These are phyloP conservation scores for Tulasnella sp. DNA, from an alignment of 768 basidiomycete species.

Conservation along the genomic window DNA sequence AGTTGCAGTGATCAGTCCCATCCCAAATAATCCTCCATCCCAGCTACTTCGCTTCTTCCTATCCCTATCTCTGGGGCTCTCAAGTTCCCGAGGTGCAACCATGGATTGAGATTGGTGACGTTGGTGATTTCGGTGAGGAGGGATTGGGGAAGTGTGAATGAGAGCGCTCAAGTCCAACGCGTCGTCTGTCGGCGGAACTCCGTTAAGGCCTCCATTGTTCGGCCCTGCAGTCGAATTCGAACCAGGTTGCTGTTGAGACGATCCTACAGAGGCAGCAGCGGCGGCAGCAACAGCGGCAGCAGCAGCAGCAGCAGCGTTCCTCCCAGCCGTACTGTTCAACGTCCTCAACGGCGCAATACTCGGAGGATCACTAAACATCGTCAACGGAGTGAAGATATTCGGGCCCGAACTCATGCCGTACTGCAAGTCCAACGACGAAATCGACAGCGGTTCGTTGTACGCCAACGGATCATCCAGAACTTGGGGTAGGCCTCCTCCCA, in stretches of 20 bases:
- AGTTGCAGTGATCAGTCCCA: background rate
- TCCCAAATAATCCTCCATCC: constrained; percentile 7
- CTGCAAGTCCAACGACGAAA: constrained; percentile 17
- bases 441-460: constrained; percentile 15
- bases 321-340: background rate
- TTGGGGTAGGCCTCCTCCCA: background rate
- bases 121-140: constrained; percentile 7
- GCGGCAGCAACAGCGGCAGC: too few relatives aligned
- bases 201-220: background rate
- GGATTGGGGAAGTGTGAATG: constrained; percentile 15
- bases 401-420: constrained; percentile 17
- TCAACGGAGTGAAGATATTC: constrained; percentile 18
- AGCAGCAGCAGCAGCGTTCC: background rate
- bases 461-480: constrained; percentile 12
- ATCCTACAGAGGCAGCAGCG: background rate
- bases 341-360: constrained; percentile 10
- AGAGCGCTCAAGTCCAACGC: constrained; percentile 13
- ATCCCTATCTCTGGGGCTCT: background rate
- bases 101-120: constrained; percentile 12
- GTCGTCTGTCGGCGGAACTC: background rate
- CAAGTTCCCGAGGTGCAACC: background rate
- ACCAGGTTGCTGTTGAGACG: background rate
- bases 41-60: constrained; percentile 10
- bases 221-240: background rate
- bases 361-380: constrained; percentile 18